Evolutionary conservation across 345 rosid species (phyloP).

Genomic region (Bretschneidera sinensis): DNA sequence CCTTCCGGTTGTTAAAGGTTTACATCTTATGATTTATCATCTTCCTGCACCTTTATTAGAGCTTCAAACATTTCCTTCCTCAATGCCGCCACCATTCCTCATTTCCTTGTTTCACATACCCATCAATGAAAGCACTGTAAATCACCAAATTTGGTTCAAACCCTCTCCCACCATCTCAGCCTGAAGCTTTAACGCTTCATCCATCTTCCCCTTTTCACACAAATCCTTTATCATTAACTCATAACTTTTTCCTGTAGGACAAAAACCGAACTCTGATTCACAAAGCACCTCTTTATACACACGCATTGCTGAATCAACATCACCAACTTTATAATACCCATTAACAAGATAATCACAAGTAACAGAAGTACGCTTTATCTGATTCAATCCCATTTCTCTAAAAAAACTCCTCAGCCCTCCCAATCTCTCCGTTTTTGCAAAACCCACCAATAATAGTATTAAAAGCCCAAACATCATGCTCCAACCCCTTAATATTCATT

Average conservation of each 20-base stretch:
- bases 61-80: conserved; percentile 53
- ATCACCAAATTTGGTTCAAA: conserved; percentile 49
- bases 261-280: conserved; percentile 36
- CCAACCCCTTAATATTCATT: conserved; percentile 48
- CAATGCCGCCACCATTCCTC: conserved; percentile 44
- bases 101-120: conserved; percentile 51
- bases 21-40: no score
- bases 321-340: conserved; percentile 55
- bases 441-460: conserved; percentile 68
- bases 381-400: conserved; percentile 52
- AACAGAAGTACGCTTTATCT: conserved; percentile 37
- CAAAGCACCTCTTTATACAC: conserved; percentile 58
- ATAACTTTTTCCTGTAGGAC: conserved; percentile 51
- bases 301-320: conserved; percentile 46
- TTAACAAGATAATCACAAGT: conserved; percentile 59
- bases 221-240: conserved; percentile 51
- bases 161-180: conserved; percentile 85
- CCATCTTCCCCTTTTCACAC: conserved; percentile 56
- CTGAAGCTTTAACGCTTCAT: conserved; percentile 70
- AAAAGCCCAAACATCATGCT: conserved; percentile 50
- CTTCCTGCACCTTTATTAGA: conserved; percentile 26
- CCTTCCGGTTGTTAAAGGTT: no score
- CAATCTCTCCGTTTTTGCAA: conserved; percentile 43
- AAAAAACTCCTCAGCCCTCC: conserved; percentile 53
- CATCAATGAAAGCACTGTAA: conserved; percentile 55